Evolutionary conservation across 257 asterid species (phyloP).

Genomic region (Hygrophila difformis): DNA sequence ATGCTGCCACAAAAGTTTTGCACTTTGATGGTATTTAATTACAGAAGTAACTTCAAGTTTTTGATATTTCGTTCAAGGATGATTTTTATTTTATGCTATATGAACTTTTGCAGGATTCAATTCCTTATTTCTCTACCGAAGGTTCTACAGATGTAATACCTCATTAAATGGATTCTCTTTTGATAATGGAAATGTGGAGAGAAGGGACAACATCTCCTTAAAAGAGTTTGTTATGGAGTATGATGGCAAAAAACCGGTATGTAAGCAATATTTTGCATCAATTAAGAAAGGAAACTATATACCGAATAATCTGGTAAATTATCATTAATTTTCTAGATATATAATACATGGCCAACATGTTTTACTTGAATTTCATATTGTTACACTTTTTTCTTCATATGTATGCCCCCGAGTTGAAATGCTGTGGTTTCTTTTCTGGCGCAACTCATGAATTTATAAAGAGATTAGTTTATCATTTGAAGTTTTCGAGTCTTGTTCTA

Average conservation of each 20-base stretch:
- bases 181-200: constrained; percentile 77
- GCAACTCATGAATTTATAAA: too few species aligned
- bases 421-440: too few species aligned
- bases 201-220: constrained; percentile 47
- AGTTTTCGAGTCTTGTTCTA: neutral
- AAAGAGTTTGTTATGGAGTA: constrained; percentile 53
- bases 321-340: too few species aligned
- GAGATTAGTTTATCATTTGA: too few species aligned
- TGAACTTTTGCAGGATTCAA: constrained; percentile 58
- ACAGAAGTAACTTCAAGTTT: constrained; percentile 3
- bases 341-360: too few species aligned
- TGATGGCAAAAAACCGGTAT: constrained; percentile 82
- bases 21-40: constrained; percentile 61
- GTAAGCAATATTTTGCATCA: constrained; percentile 14
- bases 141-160: constrained; percentile 84
- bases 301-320: too few species aligned
- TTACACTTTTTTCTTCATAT: too few species aligned
- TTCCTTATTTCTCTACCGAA: constrained; percentile 75
- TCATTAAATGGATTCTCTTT: constrained; percentile 71
- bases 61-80: constrained; percentile 7
- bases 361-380: too few species aligned
- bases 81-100: constrained; percentile 21
- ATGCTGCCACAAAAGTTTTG: constrained; percentile 30
- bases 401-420: too few species aligned
- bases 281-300: constrained; percentile 7